phyloP scores from a whole-genome alignment of 805 yeast species.

The Saccharomycopsis vini region DNA sequence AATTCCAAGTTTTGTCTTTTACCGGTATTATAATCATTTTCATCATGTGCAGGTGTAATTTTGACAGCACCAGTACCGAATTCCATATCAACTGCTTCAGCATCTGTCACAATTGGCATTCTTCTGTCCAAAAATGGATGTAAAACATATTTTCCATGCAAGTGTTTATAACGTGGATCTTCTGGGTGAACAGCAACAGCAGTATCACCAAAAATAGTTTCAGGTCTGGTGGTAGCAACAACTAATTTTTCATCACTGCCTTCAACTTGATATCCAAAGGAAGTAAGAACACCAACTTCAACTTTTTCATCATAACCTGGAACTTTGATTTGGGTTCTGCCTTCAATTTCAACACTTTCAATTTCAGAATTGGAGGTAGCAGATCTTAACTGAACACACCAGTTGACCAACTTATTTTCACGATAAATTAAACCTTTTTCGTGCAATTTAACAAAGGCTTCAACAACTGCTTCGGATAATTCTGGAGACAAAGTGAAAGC shows the following conservation, averaged over 20 bases:
- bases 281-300: constrained; percentile 96
- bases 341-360: constrained; percentile 81
- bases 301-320: constrained; percentile 87
- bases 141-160: constrained; percentile 85
- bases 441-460: constrained; percentile 84
- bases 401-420: constrained; percentile 86
- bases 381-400: constrained; percentile 92
- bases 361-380: constrained; percentile 95
- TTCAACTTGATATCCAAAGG: constrained; percentile 84
- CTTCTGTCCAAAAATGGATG: constrained; percentile 86
- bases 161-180: constrained; percentile 83
- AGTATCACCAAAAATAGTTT: constrained; percentile 95
- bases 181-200: constrained; percentile 97
- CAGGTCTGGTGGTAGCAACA: constrained; percentile 98
- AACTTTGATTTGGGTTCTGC: constrained; percentile 69
- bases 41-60: constrained; percentile 97
- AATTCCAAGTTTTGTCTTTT: constrained; percentile 85
- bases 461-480: constrained; percentile 70
- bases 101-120: constrained; percentile 81
- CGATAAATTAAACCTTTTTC: constrained; percentile 95
- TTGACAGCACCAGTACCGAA: constrained; percentile 99
- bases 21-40: constrained; percentile 94
- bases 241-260: constrained; percentile 68
- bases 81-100: constrained; percentile 96
- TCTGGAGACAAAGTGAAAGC: constrained; percentile 85